Evolutionary conservation across 352 stramenopile species (phyloP), one percentile per base, ranked within the genome.

Genomic region (Phytophthora ramorum): DNA sequence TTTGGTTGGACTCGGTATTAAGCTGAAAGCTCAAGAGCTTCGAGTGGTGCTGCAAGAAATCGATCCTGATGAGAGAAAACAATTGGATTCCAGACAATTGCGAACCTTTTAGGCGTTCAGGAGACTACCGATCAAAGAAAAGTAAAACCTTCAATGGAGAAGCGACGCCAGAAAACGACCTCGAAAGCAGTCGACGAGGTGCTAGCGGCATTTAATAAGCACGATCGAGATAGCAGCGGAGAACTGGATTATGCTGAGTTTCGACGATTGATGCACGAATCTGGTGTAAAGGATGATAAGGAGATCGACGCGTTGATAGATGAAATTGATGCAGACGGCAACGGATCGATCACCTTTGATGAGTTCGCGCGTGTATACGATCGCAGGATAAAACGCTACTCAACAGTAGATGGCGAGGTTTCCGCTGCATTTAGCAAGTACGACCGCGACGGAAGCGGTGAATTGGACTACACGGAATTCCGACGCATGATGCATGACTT

Each of bases 401-500:
- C 32, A 20, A 69, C 62, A 78, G 59, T 75, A 28, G 67, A 73
- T 40, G 64, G 69, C 32, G 62, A 58, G 6, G 20, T 83, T 9
- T 30, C 54, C 1, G 45, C 34, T n/a, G 60, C 73, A 2, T 89
- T 89, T 35, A 66, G 44, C 19, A 75, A 75, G 20, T 80, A 85
- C 30, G 73, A 87, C 20, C 52, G 57, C 9, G 75, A 89, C 19
- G 47, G 65, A 3, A 89, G 66, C 22, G 77, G 80, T 0, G 66
- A 91, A 56, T 62, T 91, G 4, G 71, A 80, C 22, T 69, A 83
- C 28, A 57, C 81, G 41, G 80, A 86, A 49, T 91, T 91, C 61
- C 69, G 75, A 0, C 63, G 66, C 0, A 74, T 88, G 44, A 81
- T 90, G 75, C 74, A 78, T 9, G 77, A 85, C 34, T 85, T 76